Conservation (phyloP, 2,329 filamentous ascomycete species). For the Paracoccidioides lutzii region DNA sequence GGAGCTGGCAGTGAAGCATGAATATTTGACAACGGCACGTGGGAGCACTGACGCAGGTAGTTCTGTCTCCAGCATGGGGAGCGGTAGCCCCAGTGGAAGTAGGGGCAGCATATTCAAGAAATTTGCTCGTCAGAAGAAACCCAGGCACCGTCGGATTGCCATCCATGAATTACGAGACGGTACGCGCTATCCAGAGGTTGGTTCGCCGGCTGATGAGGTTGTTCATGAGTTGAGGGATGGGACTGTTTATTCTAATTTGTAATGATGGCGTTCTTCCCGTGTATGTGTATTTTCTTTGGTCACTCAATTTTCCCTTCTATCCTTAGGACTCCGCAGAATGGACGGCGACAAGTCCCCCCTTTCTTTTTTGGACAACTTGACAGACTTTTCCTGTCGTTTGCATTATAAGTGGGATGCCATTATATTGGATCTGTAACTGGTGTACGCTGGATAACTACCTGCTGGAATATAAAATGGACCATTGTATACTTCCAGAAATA, state of each 20-base stretch:
- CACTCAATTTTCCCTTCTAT: background rate
- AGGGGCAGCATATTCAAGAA: conserved; percentile 8
- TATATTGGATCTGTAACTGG: background rate
- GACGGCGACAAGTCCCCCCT: background rate
- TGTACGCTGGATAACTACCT: background rate
- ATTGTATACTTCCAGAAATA: background rate
- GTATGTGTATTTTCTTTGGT: background rate
- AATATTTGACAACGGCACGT: conserved; percentile 8
- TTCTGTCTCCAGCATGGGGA: conserved; percentile 10
- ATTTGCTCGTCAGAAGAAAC: conserved; percentile 2
- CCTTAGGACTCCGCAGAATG: too few species aligned
- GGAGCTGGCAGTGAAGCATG: conserved; percentile 23
- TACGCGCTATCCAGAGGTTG: conserved; percentile 29
- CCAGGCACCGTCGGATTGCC: conserved; percentile 24
- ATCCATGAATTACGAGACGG: conserved; percentile 33
- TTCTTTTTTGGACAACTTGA: background rate
- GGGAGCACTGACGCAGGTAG: conserved; percentile 12
- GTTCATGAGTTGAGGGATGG: conserved; percentile 33
- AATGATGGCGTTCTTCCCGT: conserved; percentile 6
- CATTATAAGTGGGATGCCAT: background rate
- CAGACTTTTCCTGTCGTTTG: background rate
- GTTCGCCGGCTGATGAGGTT: conserved; percentile 25
- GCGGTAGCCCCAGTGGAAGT: conserved; percentile 16
- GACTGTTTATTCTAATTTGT: conserved; percentile 30
- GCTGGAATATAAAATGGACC: background rate